A percentile compares a stretch with the other conserved stretches of the same genome.
Evolutionary conservation across 2,329 filamentous ascomycete genomes (phyloP).

Genomic region (Arthrinium phaeospermum): DNA sequence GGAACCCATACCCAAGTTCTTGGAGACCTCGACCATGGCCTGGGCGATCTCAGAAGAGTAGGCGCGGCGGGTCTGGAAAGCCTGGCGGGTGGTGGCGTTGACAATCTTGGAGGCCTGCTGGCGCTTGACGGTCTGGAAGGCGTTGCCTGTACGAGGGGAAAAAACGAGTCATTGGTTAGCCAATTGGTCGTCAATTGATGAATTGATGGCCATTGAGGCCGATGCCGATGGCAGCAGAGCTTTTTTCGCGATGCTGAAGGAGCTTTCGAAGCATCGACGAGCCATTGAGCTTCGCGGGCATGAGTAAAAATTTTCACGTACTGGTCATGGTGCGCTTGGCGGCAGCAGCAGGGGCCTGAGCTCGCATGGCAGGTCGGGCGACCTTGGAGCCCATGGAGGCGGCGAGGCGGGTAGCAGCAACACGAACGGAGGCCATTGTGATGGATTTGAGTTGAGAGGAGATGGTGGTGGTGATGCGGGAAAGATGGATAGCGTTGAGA

Average conservation of each 20-base stretch:
- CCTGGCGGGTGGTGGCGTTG: constrained; percentile 69
- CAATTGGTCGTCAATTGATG: constrained; percentile 14
- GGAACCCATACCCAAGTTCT: constrained; percentile 88
- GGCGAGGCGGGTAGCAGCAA: constrained; percentile 79
- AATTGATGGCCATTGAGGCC: background rate
- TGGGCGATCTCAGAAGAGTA: constrained; percentile 90
- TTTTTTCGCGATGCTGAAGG: background rate
- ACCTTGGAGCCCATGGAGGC: constrained; percentile 78
- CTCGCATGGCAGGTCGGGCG: constrained; percentile 76
- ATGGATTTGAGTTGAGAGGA: constrained; percentile 49
- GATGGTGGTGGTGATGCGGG: constrained; percentile 40
- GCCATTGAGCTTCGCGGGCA: constrained; percentile 8
- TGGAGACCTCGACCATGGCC: constrained; percentile 88
- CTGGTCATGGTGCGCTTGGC: constrained; percentile 79
- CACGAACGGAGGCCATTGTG: constrained; percentile 81
- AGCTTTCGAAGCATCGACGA: background rate
- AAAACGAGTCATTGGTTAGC: constrained; percentile 34
- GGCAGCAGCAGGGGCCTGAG: constrained; percentile 62
- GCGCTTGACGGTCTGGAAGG: constrained; percentile 78
- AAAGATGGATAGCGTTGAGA: constrained; percentile 37
- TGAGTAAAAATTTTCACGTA: constrained; percentile 51
- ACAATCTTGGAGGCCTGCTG: constrained; percentile 71
- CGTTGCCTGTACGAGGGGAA: constrained; percentile 48
- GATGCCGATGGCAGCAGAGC: constrained; percentile 1
- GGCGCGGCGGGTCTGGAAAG: constrained; percentile 71